phyloP scores from a whole-genome alignment of 1,284 basidiomycete genomes.

The Cutaneotrichosporon cutaneum region DNA sequence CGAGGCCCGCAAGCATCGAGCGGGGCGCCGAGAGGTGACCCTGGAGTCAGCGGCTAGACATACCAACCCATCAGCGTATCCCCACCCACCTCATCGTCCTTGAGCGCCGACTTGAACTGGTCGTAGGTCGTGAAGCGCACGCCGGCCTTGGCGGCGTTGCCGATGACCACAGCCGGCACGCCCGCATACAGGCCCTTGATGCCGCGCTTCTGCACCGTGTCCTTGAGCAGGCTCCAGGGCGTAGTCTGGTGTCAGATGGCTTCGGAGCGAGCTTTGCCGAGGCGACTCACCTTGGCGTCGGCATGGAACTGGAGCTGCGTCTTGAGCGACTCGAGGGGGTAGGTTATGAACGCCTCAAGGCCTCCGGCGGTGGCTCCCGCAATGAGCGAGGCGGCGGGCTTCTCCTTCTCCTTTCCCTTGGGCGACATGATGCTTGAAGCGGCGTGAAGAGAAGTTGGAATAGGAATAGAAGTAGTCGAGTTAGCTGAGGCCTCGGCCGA shows the following conservation, averaged over 20 bases:
- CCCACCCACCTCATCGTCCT: slow-evolving; percentile 69
- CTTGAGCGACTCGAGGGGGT: slow-evolving; percentile 88
- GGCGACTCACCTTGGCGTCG: slow-evolving; percentile 39
- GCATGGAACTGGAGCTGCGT: slow-evolving; percentile 56
- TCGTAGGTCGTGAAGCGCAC: slow-evolving; percentile 95
- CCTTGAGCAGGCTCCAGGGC: slow-evolving; percentile 66
- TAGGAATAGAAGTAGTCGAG: too few species aligned
- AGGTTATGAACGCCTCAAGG: slow-evolving; percentile 68
- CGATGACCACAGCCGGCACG: slow-evolving; percentile 80
- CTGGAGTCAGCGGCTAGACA: slow-evolving; percentile 54
- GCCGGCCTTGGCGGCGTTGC: slow-evolving; percentile 86
- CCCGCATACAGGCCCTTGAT: slow-evolving; percentile 78
- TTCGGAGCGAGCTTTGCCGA: slow-evolving; percentile 67
- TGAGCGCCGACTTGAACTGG: slow-evolving; percentile 80
- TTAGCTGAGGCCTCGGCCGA: background rate
- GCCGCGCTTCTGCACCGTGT: slow-evolving; percentile 71
- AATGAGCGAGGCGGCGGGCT: slow-evolving; percentile 68
- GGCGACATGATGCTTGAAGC: slow-evolving; percentile 13
- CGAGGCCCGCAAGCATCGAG: slow-evolving; percentile 84
- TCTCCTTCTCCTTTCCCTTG: slow-evolving; percentile 60
- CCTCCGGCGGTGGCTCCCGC: slow-evolving; percentile 94
- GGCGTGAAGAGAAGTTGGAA: background rate
- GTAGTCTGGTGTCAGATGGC: slow-evolving; percentile 61
- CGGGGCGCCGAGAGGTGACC: slow-evolving; percentile 83
- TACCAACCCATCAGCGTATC: too few species aligned